phyloP scores from a whole-genome alignment of 176 grass and related monocot genomes.

The Triticum urartu region DNA sequence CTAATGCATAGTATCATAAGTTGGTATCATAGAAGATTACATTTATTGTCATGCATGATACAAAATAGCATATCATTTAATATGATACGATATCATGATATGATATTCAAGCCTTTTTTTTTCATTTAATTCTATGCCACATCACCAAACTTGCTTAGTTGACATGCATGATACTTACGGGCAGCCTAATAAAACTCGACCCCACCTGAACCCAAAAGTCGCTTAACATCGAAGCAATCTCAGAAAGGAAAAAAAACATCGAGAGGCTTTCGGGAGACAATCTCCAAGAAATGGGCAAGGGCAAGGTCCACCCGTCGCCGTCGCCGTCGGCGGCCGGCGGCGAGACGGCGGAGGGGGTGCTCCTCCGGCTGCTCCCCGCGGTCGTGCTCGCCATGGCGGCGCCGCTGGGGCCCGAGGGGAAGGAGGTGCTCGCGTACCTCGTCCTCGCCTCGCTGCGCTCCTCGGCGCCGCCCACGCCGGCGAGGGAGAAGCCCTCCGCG shows the following conservation, averaged over 20 bases:
- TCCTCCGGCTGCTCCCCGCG: constrained; percentile 41
- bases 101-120: too few species aligned
- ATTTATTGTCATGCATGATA: too few species aligned
- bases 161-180: too few species aligned
- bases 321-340: background rate
- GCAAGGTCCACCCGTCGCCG: constrained; percentile 78
- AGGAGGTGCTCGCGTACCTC: constrained; percentile 74
- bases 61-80: too few species aligned
- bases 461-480: constrained; percentile 24
- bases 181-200: background rate
- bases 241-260: background rate
- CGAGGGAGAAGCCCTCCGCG: background rate
- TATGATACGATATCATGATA: too few species aligned
- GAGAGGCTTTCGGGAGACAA: background rate
- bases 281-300: constrained; percentile 47
- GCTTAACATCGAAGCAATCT: constrained; percentile 43
- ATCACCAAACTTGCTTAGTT: too few species aligned
- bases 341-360: constrained; percentile 11
- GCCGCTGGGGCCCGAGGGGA: constrained; percentile 50
- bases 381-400: constrained; percentile 44
- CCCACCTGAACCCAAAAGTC: background rate
- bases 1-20: too few species aligned
- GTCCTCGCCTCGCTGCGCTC: constrained; percentile 62
- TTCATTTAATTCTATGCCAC: too few species aligned
- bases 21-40: too few species aligned